Percentiles rank a stretch among this genome's conserved stretches.
These are phyloP conservation scores for Penicillium hesseltinei DNA, from an alignment of 2,329 filamentous ascomycete species.

Conservation along the genomic window DNA sequence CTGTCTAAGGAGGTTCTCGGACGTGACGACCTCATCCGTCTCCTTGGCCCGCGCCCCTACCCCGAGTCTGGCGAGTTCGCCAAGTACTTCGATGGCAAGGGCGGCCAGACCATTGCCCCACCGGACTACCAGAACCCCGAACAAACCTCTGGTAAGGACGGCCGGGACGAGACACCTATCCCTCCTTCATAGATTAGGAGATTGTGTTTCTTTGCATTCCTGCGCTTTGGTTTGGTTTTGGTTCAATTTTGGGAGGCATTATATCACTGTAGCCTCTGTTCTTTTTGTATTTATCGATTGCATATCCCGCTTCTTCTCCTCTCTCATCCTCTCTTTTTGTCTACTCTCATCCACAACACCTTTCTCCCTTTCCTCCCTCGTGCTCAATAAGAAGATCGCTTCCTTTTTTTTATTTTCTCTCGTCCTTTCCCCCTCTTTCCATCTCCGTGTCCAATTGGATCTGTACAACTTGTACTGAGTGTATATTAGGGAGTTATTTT, in stretches of 20 bases:
- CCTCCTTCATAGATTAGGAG: slow-evolving; percentile 16
- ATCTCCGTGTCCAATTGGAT: slow-evolving; percentile 5
- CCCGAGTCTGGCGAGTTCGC: slow-evolving; percentile 84
- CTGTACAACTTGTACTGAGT: slow-evolving; percentile 19
- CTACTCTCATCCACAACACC: slow-evolving; percentile 12
- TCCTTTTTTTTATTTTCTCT: slow-evolving; percentile 8
- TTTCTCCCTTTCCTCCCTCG: slow-evolving; percentile 17
- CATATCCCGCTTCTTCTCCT: slow-evolving; percentile 20
- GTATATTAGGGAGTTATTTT: slow-evolving; percentile 27
- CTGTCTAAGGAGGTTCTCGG: slow-evolving; percentile 87
- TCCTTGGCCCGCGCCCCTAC: slow-evolving; percentile 81
- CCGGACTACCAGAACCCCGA: slow-evolving; percentile 39
- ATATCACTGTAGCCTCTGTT: slow-evolving; percentile 28
- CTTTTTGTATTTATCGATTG: slow-evolving; percentile 27
- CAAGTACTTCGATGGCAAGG: slow-evolving; percentile 77
- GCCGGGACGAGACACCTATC: slow-evolving; percentile 34
- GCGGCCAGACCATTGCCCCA: slow-evolving; percentile 54
- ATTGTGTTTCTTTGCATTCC: slow-evolving; percentile 6
- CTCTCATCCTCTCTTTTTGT: slow-evolving; percentile 19
- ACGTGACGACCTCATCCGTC: slow-evolving; percentile 85
- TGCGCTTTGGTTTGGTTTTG: slow-evolving; percentile 22
- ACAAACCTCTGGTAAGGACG: slow-evolving; percentile 44
- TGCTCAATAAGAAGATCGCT: slow-evolving; percentile 28
- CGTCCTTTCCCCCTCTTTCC: not conserved
- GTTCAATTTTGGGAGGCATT: slow-evolving; percentile 25